Conservation (phyloP, 257 asterid species). For the Henckelia pumila region DNA sequence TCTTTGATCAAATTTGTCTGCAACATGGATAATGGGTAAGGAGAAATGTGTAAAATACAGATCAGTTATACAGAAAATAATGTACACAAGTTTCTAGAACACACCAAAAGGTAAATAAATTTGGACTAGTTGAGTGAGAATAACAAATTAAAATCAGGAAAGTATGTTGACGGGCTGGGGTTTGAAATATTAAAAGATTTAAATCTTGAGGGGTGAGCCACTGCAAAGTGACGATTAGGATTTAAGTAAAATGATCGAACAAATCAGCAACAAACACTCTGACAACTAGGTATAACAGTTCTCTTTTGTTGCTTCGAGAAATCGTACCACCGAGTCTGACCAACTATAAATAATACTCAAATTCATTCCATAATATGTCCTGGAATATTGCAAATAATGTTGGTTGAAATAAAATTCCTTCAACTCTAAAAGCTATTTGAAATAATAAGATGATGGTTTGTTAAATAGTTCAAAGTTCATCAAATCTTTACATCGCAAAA, state of each 20-base stretch:
- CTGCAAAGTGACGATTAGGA: background rate
- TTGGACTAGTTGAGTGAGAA: background rate
- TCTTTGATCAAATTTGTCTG: slow-evolving; percentile 97
- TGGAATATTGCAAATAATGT: background rate
- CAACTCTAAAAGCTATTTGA: background rate
- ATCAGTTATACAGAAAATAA: background rate
- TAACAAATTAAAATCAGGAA: background rate
- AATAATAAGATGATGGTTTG: background rate
- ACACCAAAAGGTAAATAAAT: background rate
- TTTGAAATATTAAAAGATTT: too few relatives aligned
- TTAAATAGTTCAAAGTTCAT: background rate
- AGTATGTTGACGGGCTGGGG: background rate
- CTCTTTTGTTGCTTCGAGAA: background rate
- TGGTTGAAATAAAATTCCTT: background rate
- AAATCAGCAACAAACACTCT: background rate
- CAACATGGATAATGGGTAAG: slow-evolving; percentile 21
- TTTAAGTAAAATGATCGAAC: background rate
- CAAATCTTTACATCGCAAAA: background rate
- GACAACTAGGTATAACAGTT: background rate
- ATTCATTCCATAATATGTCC: background rate
- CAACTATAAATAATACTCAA: too few relatives aligned
- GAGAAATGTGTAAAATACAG: slow-evolving; percentile 1
- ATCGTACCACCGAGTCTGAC: background rate
- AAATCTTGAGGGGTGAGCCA: background rate
- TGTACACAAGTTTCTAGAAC: too few relatives aligned